Base-by-base conservation (phyloP, 2,329 filamentous ascomycete species). In the Monosporascus sp. region DNA sequence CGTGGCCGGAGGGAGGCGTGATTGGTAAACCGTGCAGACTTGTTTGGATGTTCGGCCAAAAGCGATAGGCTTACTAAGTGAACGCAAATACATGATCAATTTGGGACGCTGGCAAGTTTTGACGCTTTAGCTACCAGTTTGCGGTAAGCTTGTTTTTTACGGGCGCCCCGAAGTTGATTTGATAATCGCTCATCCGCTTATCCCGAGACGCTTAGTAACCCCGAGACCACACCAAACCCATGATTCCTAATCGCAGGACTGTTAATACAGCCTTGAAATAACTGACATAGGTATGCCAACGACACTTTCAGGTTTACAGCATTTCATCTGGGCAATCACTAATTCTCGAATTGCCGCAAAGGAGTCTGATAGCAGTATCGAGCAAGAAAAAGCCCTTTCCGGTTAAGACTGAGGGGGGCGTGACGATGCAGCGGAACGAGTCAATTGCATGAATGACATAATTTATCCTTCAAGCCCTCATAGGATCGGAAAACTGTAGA, bases 401-500 rank as follows among this genome's bases (percentile, higher is more conserved):
- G 1, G 31, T 14, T 34, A 14, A 1, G 31, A 34, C 9, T 5
- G 31, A 34, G 9, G 11, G 14, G 31, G 31, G 11, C 4, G 14
- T 14, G 31, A 5, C 11, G 31, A 34, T 34, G 31, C 11, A 14
- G 18, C 24, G 31, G 3, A 34, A 14, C 3, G 31, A 20, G n/a
- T 9, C 6, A 20, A 42, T 42, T 20, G 39, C 9, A 42, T 14
- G 37, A 22, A 11, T 25, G 7, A 17, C 14, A 9, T 20, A 15
- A 14, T 44, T 17, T 14, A 34, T 34, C 9, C 31, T 14, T 47
- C 38, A 57, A 31, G 51, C 50, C 50, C 55, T 60, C 57, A 57
- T 58, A 11, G 53, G 49, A 55, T 64, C 60, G 5, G 57, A 55
- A 51, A 66, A 66, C 5, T 50, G 25, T 2, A 66, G 51, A 37